Percentiles rank a stretch among this genome's conserved stretches.
phyloP scores from a whole-genome alignment of 1,284 basidiomycete genomes.

The Irpex sp. region DNA sequence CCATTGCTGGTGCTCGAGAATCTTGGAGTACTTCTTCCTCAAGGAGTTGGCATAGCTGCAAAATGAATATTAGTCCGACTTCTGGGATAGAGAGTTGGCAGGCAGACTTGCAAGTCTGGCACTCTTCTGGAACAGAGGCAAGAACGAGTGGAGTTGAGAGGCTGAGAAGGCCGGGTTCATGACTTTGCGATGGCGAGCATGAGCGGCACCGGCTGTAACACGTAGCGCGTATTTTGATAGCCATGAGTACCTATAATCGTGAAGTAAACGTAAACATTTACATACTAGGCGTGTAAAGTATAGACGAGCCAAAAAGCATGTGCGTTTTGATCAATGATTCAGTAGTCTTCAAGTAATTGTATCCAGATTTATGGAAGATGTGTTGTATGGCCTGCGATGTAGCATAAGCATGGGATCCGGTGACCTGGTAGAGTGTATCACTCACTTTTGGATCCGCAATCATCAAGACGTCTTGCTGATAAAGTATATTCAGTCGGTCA shows the following conservation, averaged over 20 bases:
- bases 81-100: no score
- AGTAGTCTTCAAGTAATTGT: constrained; percentile 20
- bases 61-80: no score
- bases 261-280: neutral
- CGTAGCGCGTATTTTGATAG: neutral
- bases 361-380: constrained; percentile 26
- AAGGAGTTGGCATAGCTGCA: constrained; percentile 12
- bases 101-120: neutral
- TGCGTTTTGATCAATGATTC: neutral
- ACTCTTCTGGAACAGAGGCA: constrained; percentile 19
- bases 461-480: constrained; percentile 17
- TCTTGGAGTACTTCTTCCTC: constrained; percentile 12
- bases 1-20: neutral
- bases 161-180: constrained; percentile 27
- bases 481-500: no score
- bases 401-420: no score
- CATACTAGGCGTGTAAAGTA: constrained; percentile 19
- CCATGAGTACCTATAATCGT: neutral
- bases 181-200: constrained; percentile 26
- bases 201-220: constrained; percentile 13
- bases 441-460: constrained; percentile 21
- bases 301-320: constrained; percentile 19
- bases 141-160: constrained; percentile 18
- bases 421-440: no score
- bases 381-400: constrained; percentile 20